Evolutionary conservation across 1,139 yeast genomes (phyloP).

Genomic region (Yamadazyma dushanensis): DNA sequence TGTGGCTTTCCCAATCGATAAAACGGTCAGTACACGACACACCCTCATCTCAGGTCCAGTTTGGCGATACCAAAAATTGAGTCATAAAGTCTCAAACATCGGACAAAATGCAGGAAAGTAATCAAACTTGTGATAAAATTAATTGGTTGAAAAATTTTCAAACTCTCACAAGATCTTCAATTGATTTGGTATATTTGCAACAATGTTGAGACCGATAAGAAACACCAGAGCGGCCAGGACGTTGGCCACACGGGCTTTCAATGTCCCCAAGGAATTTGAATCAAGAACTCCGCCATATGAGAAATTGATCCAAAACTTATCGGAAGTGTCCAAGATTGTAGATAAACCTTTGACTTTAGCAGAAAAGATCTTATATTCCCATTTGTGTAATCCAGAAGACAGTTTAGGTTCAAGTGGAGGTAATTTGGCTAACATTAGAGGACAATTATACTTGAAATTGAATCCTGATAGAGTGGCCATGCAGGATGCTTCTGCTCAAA

Average conservation of each 20-base stretch:
- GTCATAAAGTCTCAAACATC: slow-evolving; percentile 8
- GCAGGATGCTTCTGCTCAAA: slow-evolving; percentile 99
- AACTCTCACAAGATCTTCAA: too few relatives aligned
- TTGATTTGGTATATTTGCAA: neutral
- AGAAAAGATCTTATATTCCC: slow-evolving; percentile 91
- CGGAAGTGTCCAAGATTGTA: slow-evolving; percentile 61
- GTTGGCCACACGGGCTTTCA: slow-evolving; percentile 36
- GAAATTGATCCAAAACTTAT: slow-evolving; percentile 64
- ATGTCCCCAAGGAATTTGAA: slow-evolving; percentile 59
- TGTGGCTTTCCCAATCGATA: too few relatives aligned
- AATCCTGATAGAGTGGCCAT: slow-evolving; percentile 98
- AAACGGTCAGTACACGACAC: too few relatives aligned
- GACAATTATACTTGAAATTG: slow-evolving; percentile 80
- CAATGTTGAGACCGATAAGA: slow-evolving; percentile 8
- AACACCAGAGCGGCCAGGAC: slow-evolving; percentile 1
- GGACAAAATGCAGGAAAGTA: slow-evolving; percentile 7
- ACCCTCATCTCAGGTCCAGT: neutral
- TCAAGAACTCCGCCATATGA: slow-evolving; percentile 87
- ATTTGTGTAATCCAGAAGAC: slow-evolving; percentile 83
- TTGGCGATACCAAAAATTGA: slow-evolving; percentile 5
- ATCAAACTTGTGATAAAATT: slow-evolving; percentile 11
- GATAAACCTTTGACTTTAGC: slow-evolving; percentile 84
- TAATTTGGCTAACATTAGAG: slow-evolving; percentile 63
- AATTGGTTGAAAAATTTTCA: slow-evolving; percentile 12
- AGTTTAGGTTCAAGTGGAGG: slow-evolving; percentile 52